Conservation (phyloP, 495 filamentous ascomycete genomes). For the Sordaria brevicollis region DNA sequence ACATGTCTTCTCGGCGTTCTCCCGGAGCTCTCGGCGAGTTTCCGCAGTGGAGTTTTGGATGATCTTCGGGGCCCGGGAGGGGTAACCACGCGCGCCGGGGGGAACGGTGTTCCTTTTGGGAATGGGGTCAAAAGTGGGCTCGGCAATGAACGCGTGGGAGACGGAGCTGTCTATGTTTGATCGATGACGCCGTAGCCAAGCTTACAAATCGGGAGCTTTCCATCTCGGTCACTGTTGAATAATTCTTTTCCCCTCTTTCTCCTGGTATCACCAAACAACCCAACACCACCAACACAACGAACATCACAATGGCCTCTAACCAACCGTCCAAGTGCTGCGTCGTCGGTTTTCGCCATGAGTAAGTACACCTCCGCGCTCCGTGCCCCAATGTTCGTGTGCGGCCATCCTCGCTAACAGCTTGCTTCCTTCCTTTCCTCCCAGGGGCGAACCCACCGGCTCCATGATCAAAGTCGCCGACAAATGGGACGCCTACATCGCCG, state of each 20-base stretch:
- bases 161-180: too few relatives aligned
- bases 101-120: neutral
- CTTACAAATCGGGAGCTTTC: neutral
- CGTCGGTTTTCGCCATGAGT: constrained; percentile 24
- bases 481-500: constrained; percentile 40
- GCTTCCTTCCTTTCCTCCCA: too few relatives aligned
- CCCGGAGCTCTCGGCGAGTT: neutral
- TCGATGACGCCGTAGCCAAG: neutral
- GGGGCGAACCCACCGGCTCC: constrained; percentile 31
- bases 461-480: constrained; percentile 31
- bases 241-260: neutral
- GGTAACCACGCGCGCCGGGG: neutral
- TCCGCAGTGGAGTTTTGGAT: neutral
- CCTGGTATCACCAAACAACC: neutral
- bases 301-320: constrained; percentile 23
- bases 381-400: neutral
- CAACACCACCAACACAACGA: neutral
- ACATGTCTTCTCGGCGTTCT: neutral
- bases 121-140: neutral
- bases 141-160: neutral
- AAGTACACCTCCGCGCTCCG: constrained; percentile 1
- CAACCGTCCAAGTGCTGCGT: constrained; percentile 24
- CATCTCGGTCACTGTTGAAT: neutral
- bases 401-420: neutral
- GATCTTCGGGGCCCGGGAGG: neutral